A percentile compares a stretch with the other conserved stretches of the same genome.
Conservation (phyloP, 352 stramenopile genomes). For the Phytophthora pluvialis region DNA sequence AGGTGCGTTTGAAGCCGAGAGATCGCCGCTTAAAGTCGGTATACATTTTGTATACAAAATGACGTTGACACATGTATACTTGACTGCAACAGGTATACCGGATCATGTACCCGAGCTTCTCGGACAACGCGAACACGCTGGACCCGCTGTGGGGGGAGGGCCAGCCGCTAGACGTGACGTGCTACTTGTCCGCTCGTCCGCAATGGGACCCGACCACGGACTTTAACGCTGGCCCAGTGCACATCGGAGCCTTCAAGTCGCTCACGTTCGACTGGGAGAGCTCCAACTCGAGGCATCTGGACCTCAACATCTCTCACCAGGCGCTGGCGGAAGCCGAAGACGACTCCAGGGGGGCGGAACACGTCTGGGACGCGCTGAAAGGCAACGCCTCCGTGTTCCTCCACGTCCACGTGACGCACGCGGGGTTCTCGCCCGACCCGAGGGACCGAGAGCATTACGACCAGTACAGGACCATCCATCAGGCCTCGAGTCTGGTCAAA, state of each 20-base stretch:
- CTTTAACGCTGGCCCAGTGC: slow-evolving; percentile 47
- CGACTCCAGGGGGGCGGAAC: slow-evolving; percentile 1
- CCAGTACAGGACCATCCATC: slow-evolving; percentile 66
- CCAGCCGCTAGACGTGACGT: slow-evolving; percentile 59
- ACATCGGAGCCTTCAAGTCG: slow-evolving; percentile 57
- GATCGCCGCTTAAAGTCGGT: slow-evolving; percentile 6
- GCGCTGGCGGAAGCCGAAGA: slow-evolving; percentile 24
- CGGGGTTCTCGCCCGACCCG: slow-evolving; percentile 55
- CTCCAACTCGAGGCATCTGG: slow-evolving; percentile 55
- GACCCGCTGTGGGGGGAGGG: slow-evolving; percentile 74
- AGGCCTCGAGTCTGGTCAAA: slow-evolving; percentile 66
- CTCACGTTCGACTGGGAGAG: slow-evolving; percentile 73
- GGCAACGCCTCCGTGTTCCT: slow-evolving; percentile 69
- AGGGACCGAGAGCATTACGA: slow-evolving; percentile 42
- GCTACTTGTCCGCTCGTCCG: slow-evolving; percentile 57
- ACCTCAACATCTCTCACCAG: slow-evolving; percentile 58
- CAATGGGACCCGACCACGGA: slow-evolving; percentile 52
- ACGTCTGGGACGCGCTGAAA: slow-evolving; percentile 52
- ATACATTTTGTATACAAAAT: slow-evolving; percentile 4
- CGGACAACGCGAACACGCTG: slow-evolving; percentile 48
- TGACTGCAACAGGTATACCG: slow-evolving; percentile 53
- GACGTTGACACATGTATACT: slow-evolving; percentile 5
- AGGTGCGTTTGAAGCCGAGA: slow-evolving; percentile 37
- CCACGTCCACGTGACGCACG: slow-evolving; percentile 75
- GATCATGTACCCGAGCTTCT: slow-evolving; percentile 79